These are phyloP conservation scores for Suhomyces tanzawaensis DNA, from an alignment of 805 yeast genomes.

Conservation along the genomic window DNA sequence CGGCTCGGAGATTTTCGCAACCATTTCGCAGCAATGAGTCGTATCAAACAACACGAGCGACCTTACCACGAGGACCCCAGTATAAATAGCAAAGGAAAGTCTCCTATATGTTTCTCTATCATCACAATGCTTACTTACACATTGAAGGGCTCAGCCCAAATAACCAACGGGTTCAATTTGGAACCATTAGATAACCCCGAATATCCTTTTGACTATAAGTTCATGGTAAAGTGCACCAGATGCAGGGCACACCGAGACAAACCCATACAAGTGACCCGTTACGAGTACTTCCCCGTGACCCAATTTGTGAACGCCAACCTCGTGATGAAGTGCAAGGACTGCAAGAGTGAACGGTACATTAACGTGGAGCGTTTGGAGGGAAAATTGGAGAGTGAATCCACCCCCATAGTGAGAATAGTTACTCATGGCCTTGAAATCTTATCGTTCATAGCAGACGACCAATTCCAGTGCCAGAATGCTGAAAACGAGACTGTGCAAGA, in stretches of 20 bases:
- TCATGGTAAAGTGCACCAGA: constrained; percentile 4
- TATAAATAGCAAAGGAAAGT: neutral
- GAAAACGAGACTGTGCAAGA: neutral
- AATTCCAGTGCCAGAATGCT: constrained; percentile 2
- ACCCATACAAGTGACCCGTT: constrained; percentile 6
- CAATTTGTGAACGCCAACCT: constrained; percentile 6
- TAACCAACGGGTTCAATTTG: constrained; percentile 4
- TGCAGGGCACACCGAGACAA: constrained; percentile 4
- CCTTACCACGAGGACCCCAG: too few species aligned
- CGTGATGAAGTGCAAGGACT: constrained; percentile 6
- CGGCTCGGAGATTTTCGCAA: constrained; percentile 11
- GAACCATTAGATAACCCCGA: constrained; percentile 7
- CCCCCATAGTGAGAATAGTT: constrained; percentile 2
- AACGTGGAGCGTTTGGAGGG: constrained; percentile 1
- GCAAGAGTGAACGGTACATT: constrained; percentile 8
- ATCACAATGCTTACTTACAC: constrained; percentile 2
- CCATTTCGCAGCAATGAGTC: constrained; percentile 53
- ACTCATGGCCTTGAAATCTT: constrained; percentile 5
- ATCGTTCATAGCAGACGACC: constrained; percentile 8
- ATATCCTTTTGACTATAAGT: constrained; percentile 8
- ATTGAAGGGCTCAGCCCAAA: constrained; percentile 3
- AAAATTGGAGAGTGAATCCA: neutral
- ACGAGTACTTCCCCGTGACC: constrained; percentile 1
- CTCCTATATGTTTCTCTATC: neutral
- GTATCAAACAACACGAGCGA: too few species aligned